Evolutionary conservation across 139 green algal species (phyloP).

Genomic region (Protoeuglena noctilucae): DNA sequence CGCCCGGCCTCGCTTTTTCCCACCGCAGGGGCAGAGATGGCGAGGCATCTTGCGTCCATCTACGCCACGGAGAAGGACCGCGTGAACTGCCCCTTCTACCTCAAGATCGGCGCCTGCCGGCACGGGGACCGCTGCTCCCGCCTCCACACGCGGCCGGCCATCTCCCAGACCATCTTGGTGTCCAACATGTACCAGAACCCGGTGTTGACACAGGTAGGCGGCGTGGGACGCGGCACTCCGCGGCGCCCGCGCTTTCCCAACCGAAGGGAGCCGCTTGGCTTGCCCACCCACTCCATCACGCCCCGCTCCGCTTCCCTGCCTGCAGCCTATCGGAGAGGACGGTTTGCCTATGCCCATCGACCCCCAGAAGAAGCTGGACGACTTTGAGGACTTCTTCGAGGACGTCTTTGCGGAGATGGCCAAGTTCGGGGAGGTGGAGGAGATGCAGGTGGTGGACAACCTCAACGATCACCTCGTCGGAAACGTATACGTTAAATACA

Average conservation of each 20-base stretch:
- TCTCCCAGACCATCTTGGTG: constrained; percentile 75
- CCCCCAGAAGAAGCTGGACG: constrained; percentile 59
- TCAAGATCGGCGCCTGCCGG: constrained; percentile 85
- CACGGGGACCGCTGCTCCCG: constrained; percentile 95
- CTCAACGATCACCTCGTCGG: constrained; percentile 93
- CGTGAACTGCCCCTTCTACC: constrained; percentile 91
- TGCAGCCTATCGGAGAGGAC: constrained; percentile 61
- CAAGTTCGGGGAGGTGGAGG: constrained; percentile 82
- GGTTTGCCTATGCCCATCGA: constrained; percentile 68
- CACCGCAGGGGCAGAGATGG: too few relatives aligned
- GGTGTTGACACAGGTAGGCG: constrained; percentile 58
- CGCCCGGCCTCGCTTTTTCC: too few relatives aligned
- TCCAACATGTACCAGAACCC: constrained; percentile 96
- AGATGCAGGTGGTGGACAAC: constrained; percentile 96
- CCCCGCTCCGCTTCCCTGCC: too few relatives aligned
- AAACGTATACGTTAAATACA: constrained; percentile 89
- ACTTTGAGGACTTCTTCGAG: constrained; percentile 97
- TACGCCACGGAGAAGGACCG: constrained; percentile 97
- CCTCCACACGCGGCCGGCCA: constrained; percentile 87
- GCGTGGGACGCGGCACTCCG: too few relatives aligned
- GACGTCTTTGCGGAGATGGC: constrained; percentile 95
- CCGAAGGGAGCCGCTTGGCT: too few relatives aligned
- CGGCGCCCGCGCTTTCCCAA: too few relatives aligned
- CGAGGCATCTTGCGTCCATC: constrained; percentile 90
- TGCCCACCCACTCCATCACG: too few relatives aligned